These are phyloP conservation scores for Cladosporium velox DNA, from an alignment of 2,329 filamentous ascomycete genomes.

Conservation along the genomic window DNA sequence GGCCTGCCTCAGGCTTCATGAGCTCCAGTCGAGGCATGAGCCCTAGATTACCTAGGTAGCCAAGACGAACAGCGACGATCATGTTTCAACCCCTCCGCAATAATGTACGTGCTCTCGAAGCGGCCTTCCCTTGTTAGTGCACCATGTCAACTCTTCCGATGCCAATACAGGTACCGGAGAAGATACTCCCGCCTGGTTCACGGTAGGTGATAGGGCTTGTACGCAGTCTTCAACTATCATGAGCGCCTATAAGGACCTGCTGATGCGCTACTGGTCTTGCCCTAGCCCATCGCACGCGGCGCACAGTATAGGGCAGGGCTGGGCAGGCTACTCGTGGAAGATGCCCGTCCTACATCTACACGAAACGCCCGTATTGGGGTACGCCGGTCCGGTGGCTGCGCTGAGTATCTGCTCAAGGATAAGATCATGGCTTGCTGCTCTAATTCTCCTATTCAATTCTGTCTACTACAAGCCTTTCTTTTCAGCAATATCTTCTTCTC, in stretches of 20 bases:
- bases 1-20: background rate
- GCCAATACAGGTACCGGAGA: background rate
- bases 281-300: background rate
- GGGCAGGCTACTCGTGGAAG: slow-evolving; percentile 11
- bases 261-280: background rate
- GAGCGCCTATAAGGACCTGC: background rate
- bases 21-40: background rate
- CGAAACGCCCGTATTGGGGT: slow-evolving; percentile 6
- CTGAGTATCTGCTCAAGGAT: background rate
- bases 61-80: background rate
- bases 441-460: too few species aligned
- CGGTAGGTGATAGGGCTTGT: background rate
- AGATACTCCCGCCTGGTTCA: background rate
- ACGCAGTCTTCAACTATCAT: background rate
- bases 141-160: background rate
- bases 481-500: background rate
- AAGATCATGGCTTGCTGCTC: background rate
- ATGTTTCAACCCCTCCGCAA: background rate
- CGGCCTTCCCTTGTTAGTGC: background rate
- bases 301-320: background rate
- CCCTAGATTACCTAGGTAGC: background rate
- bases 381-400: background rate
- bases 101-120: background rate
- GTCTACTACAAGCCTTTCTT: background rate
- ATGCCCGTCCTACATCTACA: background rate